Evolutionary conservation across 345 rosid species (phyloP), one percentile per base, ranked within the genome.

Genomic region (Dimocarpus longan): DNA sequence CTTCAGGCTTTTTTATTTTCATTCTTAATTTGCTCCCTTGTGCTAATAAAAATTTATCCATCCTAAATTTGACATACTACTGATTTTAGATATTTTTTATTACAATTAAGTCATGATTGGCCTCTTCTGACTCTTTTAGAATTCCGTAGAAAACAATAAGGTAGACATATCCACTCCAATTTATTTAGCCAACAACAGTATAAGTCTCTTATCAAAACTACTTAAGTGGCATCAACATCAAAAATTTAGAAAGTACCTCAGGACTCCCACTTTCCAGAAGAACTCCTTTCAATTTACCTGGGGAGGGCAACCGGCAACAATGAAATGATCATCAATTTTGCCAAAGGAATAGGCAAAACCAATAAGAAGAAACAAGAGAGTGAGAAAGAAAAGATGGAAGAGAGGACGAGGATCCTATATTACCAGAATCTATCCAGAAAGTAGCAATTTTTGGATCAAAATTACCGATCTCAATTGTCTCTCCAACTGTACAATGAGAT

Each of bases 351-450:
- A 52, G 28, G 2, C 11, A 16, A 73, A 70, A 79, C 13, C 39
- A 52, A 70, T 22, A 60, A 56, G 39, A 22, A 54, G 50, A 37
- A 11, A 46, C 7, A 7, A 46, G n/a, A n/a, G 16, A 59, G 78
- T 66, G 59, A 70, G 72, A 64, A n/a, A 1, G 73, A 64, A 8
- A 26, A 73, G 28, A 15, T 28, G 21, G 62, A 16, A 22, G 16
- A 24, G 52, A 7, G 60, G 60, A 22, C 56, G 5, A 76, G 67
- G 78, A 60, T 50, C 19, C 19, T 46, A 67, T 10, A 24, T 82
- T 89, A 93, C 99, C 98, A 79, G 91, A 85, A 68, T 96, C 95
- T 79, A 96, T 89, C 99, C 98, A 93, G 89, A 95, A 93, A 12
- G 97, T 92, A 48, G 95, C 94, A 21, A 93, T 90, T 85, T 96